Base-by-base conservation (phyloP, 768 basidiomycete genomes). In the Jaapia argillacea region DNA sequence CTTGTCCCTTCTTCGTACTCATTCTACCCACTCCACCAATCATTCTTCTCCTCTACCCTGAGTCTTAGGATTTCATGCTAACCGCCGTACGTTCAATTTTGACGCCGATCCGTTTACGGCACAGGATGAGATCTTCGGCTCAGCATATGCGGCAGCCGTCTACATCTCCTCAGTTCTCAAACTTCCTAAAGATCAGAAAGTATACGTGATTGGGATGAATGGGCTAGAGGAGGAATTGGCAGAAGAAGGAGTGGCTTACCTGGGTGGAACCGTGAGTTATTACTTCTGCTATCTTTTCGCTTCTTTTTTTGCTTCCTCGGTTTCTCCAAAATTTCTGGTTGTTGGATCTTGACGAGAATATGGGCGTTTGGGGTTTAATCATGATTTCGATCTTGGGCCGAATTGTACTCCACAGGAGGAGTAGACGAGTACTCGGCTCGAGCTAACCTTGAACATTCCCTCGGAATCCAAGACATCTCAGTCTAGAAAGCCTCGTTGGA, bases 71-170 rank as follows among this genome's bases (percentile, higher is more conserved):
- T n/a, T n/a, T n/a, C n/a, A n/a, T n/a, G n/a, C n/a, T n/a, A n/a
- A n/a, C n/a, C n/a, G n/a, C n/a, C n/a, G n/a, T n/a, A n/a, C n/a
- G n/a, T n/a, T 26, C 26, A 24, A 12, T 6, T 33, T 40, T 28
- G 14, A 41, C 40, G n/a, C n/a, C n/a, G n/a, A n/a, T n/a, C n/a
- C n/a, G n/a, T n/a, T n/a, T n/a, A n/a, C n/a, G n/a, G 16, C 40
- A 26, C 51, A 98, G 94, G 88, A 96, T 47, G 96, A 98, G 59
- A 89, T 98, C 43, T 97, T 89, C 52, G 90, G 93, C 41, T 98
- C 94, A 4, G 94, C 92, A 2, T 98, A 86, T 50, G 84, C 83
- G 1, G 67, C 85, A 10, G 85, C 83, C 0, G 79, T 84, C 26
- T 87, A 97, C 62, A 66, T 97, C 21, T 93, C 92, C 0, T 79